Evolutionary conservation across 2,329 filamentous ascomycete genomes (phyloP).

Genomic region (Pseudogymnoascus sp.): DNA sequence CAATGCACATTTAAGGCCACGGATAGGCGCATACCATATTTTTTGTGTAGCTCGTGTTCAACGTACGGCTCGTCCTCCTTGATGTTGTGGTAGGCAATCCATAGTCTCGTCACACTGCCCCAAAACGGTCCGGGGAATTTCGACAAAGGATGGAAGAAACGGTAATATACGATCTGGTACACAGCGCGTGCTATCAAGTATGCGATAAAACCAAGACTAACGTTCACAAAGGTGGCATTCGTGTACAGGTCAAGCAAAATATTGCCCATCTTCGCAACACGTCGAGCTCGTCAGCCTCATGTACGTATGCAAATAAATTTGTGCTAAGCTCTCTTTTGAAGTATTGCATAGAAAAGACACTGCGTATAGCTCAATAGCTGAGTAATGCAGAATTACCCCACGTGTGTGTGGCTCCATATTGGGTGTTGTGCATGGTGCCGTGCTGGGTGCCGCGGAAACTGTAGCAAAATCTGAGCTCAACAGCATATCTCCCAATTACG

Average conservation of each 20-base stretch:
- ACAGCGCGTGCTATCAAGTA: constrained; percentile 21
- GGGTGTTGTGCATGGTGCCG: not conserved
- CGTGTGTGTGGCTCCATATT: not conserved
- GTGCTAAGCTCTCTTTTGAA: not conserved
- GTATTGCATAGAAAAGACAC: not conserved
- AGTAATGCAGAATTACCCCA: not conserved
- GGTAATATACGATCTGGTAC: constrained; percentile 41
- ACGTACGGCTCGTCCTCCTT: constrained; percentile 37
- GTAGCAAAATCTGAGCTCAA: not conserved
- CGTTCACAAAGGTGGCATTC: constrained; percentile 11
- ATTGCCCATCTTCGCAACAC: not conserved
- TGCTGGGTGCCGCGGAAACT: not conserved
- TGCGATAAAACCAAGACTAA: constrained; percentile 8
- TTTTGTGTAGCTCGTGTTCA: constrained; percentile 35
- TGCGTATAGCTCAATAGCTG: not conserved
- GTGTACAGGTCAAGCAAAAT: not conserved
- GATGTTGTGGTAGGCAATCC: constrained; percentile 44
- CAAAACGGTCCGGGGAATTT: constrained; percentile 47
- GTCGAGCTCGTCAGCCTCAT: not conserved
- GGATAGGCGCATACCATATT: constrained; percentile 34
- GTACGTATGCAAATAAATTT: not conserved
- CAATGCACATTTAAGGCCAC: not conserved
- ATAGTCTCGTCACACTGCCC: constrained; percentile 44
- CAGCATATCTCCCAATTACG: not conserved
- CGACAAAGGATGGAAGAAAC: constrained; percentile 43